A percentile compares a stretch with the other conserved stretches of the same genome.
These are phyloP conservation scores for Globisporangium sylvaticum DNA, from an alignment of 352 stramenopile species.

Conservation along the genomic window DNA sequence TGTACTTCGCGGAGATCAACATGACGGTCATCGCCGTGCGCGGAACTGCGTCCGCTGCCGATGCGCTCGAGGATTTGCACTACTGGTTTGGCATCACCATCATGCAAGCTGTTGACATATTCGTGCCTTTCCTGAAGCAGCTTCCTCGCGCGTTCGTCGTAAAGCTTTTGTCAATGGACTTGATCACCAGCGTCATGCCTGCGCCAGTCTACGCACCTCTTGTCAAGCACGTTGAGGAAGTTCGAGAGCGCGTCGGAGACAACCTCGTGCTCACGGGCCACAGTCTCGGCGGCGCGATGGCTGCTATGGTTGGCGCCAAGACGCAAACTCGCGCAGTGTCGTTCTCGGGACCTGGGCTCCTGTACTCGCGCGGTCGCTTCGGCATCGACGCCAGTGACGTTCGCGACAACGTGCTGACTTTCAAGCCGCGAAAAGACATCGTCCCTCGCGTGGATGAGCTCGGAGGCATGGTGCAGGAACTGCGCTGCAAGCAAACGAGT, in stretches of 20 bases:
- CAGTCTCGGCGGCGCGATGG: constrained; percentile 72
- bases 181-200: constrained; percentile 65
- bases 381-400: constrained; percentile 53
- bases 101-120: constrained; percentile 79
- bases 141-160: constrained; percentile 67
- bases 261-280: constrained; percentile 74
- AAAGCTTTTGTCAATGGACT: constrained; percentile 66
- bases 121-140: constrained; percentile 83
- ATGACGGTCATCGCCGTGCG: constrained; percentile 81
- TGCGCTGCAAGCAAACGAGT: constrained; percentile 64
- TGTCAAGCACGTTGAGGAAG: constrained; percentile 45
- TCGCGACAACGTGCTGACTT: constrained; percentile 75
- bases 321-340: constrained; percentile 69
- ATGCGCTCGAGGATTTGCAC: constrained; percentile 81
- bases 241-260: constrained; percentile 38
- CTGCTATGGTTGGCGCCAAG: constrained; percentile 71
- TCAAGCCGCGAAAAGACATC: constrained; percentile 78
- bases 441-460: constrained; percentile 74
- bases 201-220: constrained; percentile 54
- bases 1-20: constrained; percentile 74
- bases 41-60: constrained; percentile 72
- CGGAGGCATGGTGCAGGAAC: constrained; percentile 72
- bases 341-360: constrained; percentile 65
- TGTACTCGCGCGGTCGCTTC: constrained; percentile 75
- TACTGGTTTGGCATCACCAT: constrained; percentile 86